A percentile compares a stretch with the other conserved stretches of the same genome.
phyloP scores from a whole-genome alignment of 345 rosid species.

The Psidium guajava region DNA sequence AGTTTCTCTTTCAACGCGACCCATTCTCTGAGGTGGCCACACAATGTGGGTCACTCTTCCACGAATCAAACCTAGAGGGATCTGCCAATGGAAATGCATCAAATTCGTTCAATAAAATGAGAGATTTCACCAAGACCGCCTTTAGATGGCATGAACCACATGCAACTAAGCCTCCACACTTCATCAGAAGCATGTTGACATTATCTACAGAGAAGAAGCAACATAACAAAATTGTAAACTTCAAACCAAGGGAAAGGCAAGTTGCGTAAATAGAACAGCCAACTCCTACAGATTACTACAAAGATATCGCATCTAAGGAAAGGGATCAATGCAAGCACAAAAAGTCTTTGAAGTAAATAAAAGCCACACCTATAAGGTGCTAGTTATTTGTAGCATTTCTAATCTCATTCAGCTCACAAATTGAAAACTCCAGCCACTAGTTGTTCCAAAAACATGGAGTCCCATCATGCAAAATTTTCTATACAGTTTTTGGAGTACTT shows the following conservation, averaged over 20 bases:
- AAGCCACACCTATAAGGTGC: background rate
- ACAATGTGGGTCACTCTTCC: conserved; percentile 63
- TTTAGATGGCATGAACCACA: background rate
- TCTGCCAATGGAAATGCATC: conserved; percentile 28
- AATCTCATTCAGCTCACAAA: background rate
- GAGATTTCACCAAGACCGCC: background rate
- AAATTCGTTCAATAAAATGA: background rate
- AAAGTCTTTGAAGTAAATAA: background rate
- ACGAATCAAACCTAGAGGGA: conserved; percentile 65
- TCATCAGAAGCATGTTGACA: background rate
- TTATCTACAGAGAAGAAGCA: background rate
- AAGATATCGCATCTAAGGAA: background rate
- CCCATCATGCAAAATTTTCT: background rate
- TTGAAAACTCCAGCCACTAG: background rate
- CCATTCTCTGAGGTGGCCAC: conserved; percentile 76
- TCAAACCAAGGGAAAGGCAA: background rate
- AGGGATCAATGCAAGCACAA: background rate
- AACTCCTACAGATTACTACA: background rate
- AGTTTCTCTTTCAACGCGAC: conserved; percentile 20
- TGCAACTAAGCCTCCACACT: background rate
- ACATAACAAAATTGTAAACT: background rate
- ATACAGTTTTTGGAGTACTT: background rate
- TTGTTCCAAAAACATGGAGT: background rate
- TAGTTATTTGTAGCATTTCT: background rate
- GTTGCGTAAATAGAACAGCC: background rate